Conservation (phyloP, 192 early-diverging fungal species). For the Podila verticillata region DNA sequence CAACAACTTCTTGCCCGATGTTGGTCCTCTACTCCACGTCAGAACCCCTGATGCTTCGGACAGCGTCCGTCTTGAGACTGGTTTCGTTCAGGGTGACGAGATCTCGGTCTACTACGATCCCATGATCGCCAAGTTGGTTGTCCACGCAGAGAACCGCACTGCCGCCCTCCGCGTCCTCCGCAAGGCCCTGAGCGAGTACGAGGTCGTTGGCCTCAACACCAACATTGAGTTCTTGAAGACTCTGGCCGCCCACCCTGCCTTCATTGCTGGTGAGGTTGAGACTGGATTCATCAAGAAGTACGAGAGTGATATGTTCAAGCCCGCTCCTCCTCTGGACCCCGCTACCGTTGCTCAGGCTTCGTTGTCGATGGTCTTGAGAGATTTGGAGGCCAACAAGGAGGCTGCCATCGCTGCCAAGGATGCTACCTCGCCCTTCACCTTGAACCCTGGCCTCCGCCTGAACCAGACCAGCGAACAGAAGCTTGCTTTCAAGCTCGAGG, state of each 20-base stretch:
- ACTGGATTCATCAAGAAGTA: constrained; percentile 91
- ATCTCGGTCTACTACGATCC: constrained; percentile 95
- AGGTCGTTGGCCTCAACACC: constrained; percentile 90
- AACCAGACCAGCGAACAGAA: constrained; percentile 54
- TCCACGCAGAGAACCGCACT: constrained; percentile 80
- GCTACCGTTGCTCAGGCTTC: constrained; percentile 76
- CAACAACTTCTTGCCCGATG: constrained; percentile 92
- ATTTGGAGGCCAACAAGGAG: constrained; percentile 42
- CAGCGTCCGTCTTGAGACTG: constrained; percentile 89
- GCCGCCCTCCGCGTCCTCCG: constrained; percentile 85
- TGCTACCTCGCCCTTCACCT: constrained; percentile 58
- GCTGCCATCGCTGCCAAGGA: constrained; percentile 26
- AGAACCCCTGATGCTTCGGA: constrained; percentile 69
- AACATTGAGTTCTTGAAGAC: constrained; percentile 92
- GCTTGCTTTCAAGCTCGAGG: constrained; percentile 46
- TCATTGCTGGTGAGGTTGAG: constrained; percentile 89
- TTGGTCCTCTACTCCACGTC: constrained; percentile 86
- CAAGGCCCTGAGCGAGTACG: constrained; percentile 85
- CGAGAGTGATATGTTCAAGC: constrained; percentile 42
- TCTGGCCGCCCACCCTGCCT: constrained; percentile 81
- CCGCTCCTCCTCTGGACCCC: constrained; percentile 45
- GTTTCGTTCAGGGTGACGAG: constrained; percentile 89
- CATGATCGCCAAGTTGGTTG: constrained; percentile 96
- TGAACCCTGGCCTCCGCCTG: constrained; percentile 54
- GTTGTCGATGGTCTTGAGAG: constrained; percentile 44